phyloP scores from a whole-genome alignment of 2,329 filamentous ascomycete species.

The Ramularia endophylla region DNA sequence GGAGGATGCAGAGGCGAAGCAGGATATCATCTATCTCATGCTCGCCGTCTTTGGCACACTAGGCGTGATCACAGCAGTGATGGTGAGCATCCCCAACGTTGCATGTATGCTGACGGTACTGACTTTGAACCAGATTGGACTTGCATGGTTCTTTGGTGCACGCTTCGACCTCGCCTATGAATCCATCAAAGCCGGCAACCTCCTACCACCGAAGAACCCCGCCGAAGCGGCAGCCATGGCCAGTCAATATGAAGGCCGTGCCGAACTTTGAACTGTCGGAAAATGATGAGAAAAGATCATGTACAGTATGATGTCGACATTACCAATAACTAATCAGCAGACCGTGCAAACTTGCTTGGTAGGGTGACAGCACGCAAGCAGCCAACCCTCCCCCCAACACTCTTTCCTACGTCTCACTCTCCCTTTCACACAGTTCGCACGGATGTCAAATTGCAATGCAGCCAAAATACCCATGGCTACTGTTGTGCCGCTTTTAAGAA shows the following conservation, averaged over 20 bases:
- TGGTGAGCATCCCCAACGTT: conserved; percentile 59
- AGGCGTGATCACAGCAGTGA: conserved; percentile 62
- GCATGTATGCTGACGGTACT: conserved; percentile 8
- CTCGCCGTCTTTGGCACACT: conserved; percentile 63
- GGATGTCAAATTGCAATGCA: conserved; percentile 99
- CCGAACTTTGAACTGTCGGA: conserved; percentile 22
- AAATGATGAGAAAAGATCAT: not conserved
- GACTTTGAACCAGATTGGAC: conserved; percentile 68
- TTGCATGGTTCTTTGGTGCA: conserved; percentile 75
- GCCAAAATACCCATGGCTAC: conserved; percentile 66
- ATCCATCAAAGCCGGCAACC: conserved; percentile 46
- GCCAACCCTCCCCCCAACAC: not conserved
- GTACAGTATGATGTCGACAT: not conserved
- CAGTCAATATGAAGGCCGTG: conserved; percentile 19
- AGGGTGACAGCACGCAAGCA: not conserved
- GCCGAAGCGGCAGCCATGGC: conserved; percentile 10
- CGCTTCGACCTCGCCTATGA: conserved; percentile 67
- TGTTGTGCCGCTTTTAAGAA: conserved; percentile 88
- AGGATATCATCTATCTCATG: conserved; percentile 58
- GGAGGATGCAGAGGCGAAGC: conserved; percentile 46
- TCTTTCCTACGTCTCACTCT: not conserved
- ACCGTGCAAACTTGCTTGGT: not conserved
- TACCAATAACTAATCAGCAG: conserved; percentile 1
- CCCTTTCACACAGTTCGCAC: conserved; percentile 49
- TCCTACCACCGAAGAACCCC: conserved; percentile 14